Evolutionary conservation across 495 filamentous ascomycete genomes (phyloP).

Genomic region (Sordaria brevicollis): DNA sequence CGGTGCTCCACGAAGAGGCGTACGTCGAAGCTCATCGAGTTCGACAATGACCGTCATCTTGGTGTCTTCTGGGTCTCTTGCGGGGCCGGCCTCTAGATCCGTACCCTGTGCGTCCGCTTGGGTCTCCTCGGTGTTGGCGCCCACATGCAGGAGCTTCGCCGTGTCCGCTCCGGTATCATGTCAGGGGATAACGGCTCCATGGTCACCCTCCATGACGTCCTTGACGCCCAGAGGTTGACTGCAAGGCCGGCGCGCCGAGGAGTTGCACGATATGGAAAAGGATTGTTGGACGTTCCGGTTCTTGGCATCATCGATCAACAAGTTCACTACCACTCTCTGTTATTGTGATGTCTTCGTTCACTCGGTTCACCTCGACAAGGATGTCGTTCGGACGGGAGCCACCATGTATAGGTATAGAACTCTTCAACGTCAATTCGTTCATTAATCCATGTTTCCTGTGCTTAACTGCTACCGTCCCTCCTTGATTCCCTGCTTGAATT

Average conservation of each 20-base stretch:
- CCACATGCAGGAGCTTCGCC: slow-evolving; percentile 96
- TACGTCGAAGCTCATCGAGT: slow-evolving; percentile 89
- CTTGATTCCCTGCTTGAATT: background rate
- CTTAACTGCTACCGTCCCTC: background rate
- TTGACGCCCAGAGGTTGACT: slow-evolving; percentile 60
- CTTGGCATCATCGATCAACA: too few relatives aligned
- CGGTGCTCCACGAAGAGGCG: slow-evolving; percentile 26
- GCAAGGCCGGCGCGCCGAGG: too few relatives aligned
- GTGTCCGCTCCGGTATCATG: slow-evolving; percentile 91
- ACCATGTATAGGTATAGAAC: too few relatives aligned
- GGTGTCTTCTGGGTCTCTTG: slow-evolving; percentile 99
- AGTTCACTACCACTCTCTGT: too few relatives aligned
- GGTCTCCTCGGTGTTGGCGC: slow-evolving; percentile 83
- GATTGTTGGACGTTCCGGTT: too few relatives aligned
- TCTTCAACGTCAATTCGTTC: too few relatives aligned
- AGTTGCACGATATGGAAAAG: too few relatives aligned
- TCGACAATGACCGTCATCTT: slow-evolving; percentile 94
- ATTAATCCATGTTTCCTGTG: too few relatives aligned
- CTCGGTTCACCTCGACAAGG: too few relatives aligned
- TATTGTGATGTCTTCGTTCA: too few relatives aligned
- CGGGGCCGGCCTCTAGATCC: slow-evolving; percentile 67
- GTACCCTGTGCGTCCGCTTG: slow-evolving; percentile 81
- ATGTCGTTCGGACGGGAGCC: too few relatives aligned
- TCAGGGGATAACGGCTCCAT: slow-evolving; percentile 66
- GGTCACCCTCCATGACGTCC: slow-evolving; percentile 88